A percentile compares a stretch with the other conserved stretches of the same genome.
These are phyloP conservation scores for Penicillium digitatum DNA, from an alignment of 2,329 filamentous ascomycete species.

Conservation along the genomic window DNA sequence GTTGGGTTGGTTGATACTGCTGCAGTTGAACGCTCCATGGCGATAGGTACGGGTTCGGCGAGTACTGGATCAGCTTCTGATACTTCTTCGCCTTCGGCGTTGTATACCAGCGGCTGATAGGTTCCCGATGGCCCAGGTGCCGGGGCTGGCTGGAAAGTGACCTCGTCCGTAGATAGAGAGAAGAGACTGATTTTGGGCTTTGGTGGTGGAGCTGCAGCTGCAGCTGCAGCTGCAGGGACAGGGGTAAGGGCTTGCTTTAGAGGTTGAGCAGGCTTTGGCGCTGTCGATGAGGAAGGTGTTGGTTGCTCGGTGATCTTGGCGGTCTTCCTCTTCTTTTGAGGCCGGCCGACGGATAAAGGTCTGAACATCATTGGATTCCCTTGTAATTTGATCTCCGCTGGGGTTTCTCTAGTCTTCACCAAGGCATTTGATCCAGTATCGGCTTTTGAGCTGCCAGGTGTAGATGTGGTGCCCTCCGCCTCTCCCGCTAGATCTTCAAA, in stretches of 20 bases:
- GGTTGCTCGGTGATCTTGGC: conserved; percentile 27
- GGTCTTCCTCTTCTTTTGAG: conserved; percentile 64
- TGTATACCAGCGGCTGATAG: conserved; percentile 44
- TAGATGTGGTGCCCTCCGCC: conserved; percentile 26
- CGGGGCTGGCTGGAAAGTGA: conserved; percentile 8
- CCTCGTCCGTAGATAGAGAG: conserved; percentile 35
- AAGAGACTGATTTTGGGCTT: conserved; percentile 47
- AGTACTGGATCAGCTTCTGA: conserved; percentile 18
- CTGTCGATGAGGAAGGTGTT: conserved; percentile 12
- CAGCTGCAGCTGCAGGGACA: conserved; percentile 4
- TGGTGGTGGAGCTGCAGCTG: conserved; percentile 22
- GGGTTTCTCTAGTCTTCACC: conserved; percentile 12
- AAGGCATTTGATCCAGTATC: conserved; percentile 6
- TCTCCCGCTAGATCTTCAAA: conserved; percentile 34
- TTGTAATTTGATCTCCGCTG: conserved; percentile 50
- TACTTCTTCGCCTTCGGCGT: conserved; percentile 22
- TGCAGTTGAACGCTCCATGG: conserved; percentile 4
- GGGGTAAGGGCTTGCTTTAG: neutral
- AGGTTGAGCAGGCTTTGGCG: conserved; percentile 17
- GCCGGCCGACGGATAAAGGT: conserved; percentile 78
- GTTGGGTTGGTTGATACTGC: conserved; percentile 8
- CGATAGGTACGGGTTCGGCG: conserved; percentile 5
- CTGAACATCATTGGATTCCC: conserved; percentile 85
- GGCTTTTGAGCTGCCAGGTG: conserved; percentile 22
- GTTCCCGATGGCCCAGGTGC: conserved; percentile 21